phyloP scores from a whole-genome alignment of 306 rosid species.

The Sesbania bispinosa region DNA sequence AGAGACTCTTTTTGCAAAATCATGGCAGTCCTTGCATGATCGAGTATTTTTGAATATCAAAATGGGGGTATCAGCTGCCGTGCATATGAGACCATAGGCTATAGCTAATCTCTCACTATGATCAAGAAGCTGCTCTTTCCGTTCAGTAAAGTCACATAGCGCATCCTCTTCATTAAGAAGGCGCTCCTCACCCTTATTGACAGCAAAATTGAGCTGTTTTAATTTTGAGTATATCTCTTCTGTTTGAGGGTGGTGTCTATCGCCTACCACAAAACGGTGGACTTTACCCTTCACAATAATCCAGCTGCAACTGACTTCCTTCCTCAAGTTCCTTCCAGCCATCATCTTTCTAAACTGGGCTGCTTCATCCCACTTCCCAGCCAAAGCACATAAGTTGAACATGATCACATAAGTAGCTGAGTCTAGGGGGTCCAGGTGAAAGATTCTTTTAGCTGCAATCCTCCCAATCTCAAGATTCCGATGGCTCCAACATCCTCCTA shows the following conservation, averaged over 20 bases:
- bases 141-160: slow-evolving; percentile 31
- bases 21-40: slow-evolving; percentile 62
- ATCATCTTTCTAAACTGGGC: slow-evolving; percentile 48
- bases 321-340: slow-evolving; percentile 49
- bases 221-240: slow-evolving; percentile 48
- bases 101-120: slow-evolving; percentile 64
- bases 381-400: slow-evolving; percentile 50
- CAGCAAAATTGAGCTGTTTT: slow-evolving; percentile 33
- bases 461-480: slow-evolving; percentile 46
- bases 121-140: slow-evolving; percentile 51
- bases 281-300: slow-evolving; percentile 45
- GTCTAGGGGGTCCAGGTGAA: slow-evolving; percentile 44
- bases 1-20: slow-evolving; percentile 58
- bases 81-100: slow-evolving; percentile 52
- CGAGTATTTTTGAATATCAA: slow-evolving; percentile 49
- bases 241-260: slow-evolving; percentile 57
- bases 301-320: slow-evolving; percentile 60
- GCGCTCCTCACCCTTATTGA: slow-evolving; percentile 22
- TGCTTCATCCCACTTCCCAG: slow-evolving; percentile 60
- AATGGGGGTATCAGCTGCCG: slow-evolving; percentile 36
- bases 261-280: slow-evolving; percentile 55
- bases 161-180: slow-evolving; percentile 44
- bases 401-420: slow-evolving; percentile 50
- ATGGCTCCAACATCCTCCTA: slow-evolving; percentile 67
- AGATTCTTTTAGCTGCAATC: slow-evolving; percentile 46